Evolutionary conservation across 768 basidiomycete species (phyloP).

Genomic region (Atractiella rhizophila): DNA sequence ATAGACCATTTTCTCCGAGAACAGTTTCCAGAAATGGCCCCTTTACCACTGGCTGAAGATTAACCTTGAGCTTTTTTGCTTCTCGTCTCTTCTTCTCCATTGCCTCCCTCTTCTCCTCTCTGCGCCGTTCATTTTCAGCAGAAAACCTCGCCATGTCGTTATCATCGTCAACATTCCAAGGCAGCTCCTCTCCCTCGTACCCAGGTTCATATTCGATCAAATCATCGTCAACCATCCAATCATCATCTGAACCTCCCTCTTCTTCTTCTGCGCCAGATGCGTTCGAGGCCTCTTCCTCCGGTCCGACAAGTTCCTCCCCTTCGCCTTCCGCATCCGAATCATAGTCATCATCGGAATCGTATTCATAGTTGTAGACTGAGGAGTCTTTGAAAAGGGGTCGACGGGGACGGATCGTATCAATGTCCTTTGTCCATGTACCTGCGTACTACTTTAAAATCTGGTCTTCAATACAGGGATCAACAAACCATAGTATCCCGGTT

Average conservation of each 20-base stretch:
- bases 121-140: neutral
- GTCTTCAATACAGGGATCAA: neutral
- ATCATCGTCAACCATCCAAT: constrained; percentile 17
- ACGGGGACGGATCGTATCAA: constrained; percentile 51
- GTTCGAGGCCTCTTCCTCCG: constrained; percentile 1
- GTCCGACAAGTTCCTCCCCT: constrained; percentile 12
- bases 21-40: constrained; percentile 9
- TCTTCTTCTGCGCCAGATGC: constrained; percentile 7
- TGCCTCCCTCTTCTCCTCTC: constrained; percentile 2
- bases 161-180: constrained; percentile 3
- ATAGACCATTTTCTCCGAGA: neutral
- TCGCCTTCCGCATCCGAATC: constrained; percentile 40
- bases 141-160: neutral
- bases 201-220: constrained; percentile 15
- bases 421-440: constrained; percentile 66
- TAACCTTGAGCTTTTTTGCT: constrained; percentile 5
- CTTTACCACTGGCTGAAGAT: constrained; percentile 1
- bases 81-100: constrained; percentile 1
- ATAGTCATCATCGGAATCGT: constrained; percentile 94
- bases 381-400: constrained; percentile 57
- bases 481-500: constrained; percentile 71
- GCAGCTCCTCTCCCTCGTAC: constrained; percentile 8
- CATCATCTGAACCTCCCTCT: constrained; percentile 6
- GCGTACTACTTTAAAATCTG: neutral
- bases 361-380: constrained; percentile 55